A percentile compares a stretch with the other conserved stretches of the same genome.
Conservation (phyloP, 768 basidiomycete species). For the Leucogyrophana mollusca region DNA sequence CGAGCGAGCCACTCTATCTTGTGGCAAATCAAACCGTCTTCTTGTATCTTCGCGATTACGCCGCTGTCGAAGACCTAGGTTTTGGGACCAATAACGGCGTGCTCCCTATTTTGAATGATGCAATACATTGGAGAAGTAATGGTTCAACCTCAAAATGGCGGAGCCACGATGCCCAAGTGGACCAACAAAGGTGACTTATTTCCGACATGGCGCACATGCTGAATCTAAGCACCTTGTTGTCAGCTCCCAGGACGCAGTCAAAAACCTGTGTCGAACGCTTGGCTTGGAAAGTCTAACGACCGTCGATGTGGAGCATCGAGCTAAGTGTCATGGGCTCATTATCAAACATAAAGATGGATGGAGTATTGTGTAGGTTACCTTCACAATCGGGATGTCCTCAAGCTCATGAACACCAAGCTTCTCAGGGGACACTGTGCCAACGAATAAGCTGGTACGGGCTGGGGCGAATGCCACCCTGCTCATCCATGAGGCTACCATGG, state of each 20-base stretch:
- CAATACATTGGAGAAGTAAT: conserved; percentile 45
- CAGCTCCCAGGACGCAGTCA: conserved; percentile 45
- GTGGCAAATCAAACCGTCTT: conserved; percentile 57
- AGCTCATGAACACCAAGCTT: conserved; percentile 49
- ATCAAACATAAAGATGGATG: conserved; percentile 61
- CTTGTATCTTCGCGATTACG: conserved; percentile 69
- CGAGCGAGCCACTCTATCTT: conserved; percentile 65
- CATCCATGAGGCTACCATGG: conserved; percentile 95
- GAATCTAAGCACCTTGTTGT: background rate
- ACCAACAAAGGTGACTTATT: background rate
- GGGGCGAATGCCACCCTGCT: conserved; percentile 74
- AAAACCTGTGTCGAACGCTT: conserved; percentile 47
- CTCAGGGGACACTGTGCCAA: conserved; percentile 89
- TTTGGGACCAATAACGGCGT: conserved; percentile 53
- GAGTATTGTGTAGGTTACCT: conserved; percentile 38
- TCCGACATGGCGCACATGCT: background rate
- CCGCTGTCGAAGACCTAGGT: conserved; percentile 71
- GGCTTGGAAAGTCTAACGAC: conserved; percentile 62
- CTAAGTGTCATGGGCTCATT: conserved; percentile 68
- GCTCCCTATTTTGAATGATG: conserved; percentile 53
- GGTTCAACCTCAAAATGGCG: conserved; percentile 36
- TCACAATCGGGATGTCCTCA: background rate
- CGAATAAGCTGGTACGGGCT: conserved; percentile 59
- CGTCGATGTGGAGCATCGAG: conserved; percentile 73
- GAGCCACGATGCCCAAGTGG: conserved; percentile 37